phyloP scores from a whole-genome alignment of 2,329 filamentous ascomycete genomes.

The Exophiala viscosa region DNA sequence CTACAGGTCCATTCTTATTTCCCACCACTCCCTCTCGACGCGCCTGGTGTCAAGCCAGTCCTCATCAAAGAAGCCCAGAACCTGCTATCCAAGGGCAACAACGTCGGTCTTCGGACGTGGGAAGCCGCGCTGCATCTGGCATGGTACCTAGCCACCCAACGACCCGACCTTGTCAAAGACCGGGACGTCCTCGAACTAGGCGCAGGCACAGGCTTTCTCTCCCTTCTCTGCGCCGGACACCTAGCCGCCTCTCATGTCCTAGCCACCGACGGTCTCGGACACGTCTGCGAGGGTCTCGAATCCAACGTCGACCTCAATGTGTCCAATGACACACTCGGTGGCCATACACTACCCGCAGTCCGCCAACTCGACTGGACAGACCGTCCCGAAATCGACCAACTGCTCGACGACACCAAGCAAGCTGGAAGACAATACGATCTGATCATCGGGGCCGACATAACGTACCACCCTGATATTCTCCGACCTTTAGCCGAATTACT shows the following conservation, averaged over 20 bases:
- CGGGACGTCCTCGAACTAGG: constrained; percentile 63
- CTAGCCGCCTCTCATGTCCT: constrained; percentile 53
- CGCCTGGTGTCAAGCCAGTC: constrained; percentile 15
- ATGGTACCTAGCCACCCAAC: constrained; percentile 51
- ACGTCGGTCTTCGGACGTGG: constrained; percentile 67
- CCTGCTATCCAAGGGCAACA: constrained; percentile 39
- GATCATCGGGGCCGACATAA: constrained; percentile 27
- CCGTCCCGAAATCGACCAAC: constrained; percentile 14
- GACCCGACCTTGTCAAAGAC: constrained; percentile 47
- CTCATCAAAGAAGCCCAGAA: constrained; percentile 27
- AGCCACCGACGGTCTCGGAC: constrained; percentile 59
- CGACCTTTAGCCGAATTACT: constrained; percentile 23
- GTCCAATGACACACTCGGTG: constrained; percentile 7
- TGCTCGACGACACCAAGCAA: constrained; percentile 8
- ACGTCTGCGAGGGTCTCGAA: constrained; percentile 39
- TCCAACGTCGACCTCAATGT: constrained; percentile 37
- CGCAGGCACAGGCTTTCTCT: constrained; percentile 64
- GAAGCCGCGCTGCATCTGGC: constrained; percentile 64
- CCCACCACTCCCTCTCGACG: constrained; percentile 18
- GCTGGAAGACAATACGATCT: constrained; percentile 13
- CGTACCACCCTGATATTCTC: constrained; percentile 28
- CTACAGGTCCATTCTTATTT: constrained; percentile 35
- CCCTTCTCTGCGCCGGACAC: constrained; percentile 60
- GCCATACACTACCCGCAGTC: constrained; percentile 5
- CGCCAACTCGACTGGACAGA: constrained; percentile 26